A percentile compares a stretch with the other conserved stretches of the same genome.
Evolutionary conservation across 371 early-diverging fungal genomes (phyloP).

Genomic region (Rhizopus microsporus): DNA sequence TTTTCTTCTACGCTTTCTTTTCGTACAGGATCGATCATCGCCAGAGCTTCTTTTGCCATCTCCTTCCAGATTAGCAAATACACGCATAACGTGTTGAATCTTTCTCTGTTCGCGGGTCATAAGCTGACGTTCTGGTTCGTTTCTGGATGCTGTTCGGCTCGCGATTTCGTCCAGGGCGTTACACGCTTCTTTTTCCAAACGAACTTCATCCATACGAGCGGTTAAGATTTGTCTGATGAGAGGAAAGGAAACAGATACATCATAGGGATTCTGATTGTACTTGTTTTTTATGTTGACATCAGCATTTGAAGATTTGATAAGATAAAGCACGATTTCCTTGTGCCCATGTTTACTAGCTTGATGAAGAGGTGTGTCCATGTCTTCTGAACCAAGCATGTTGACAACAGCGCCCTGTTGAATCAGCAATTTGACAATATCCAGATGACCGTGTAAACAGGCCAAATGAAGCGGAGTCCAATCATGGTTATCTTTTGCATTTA

Average conservation of each 20-base stretch:
- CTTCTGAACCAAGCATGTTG: slow-evolving; percentile 48
- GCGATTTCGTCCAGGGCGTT: slow-evolving; percentile 39
- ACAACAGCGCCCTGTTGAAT: slow-evolving; percentile 74
- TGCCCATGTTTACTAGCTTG: slow-evolving; percentile 69
- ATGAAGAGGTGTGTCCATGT: slow-evolving; percentile 76
- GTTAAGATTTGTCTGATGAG: slow-evolving; percentile 39
- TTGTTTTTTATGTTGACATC: slow-evolving; percentile 57
- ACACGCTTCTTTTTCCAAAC: slow-evolving; percentile 36
- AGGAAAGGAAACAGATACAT: slow-evolving; percentile 50
- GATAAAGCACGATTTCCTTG: slow-evolving; percentile 53
- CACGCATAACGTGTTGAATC: slow-evolving; percentile 60
- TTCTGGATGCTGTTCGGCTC: slow-evolving; percentile 31
- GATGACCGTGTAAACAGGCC: slow-evolving; percentile 69
- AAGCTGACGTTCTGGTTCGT: slow-evolving; percentile 32
- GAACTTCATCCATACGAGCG: slow-evolving; percentile 44
- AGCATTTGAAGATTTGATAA: slow-evolving; percentile 67
- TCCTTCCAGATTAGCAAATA: slow-evolving; percentile 21
- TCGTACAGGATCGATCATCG: background rate
- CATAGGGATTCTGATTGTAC: slow-evolving; percentile 55
- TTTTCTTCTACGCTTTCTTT: slow-evolving; percentile 55
- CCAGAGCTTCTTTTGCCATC: background rate
- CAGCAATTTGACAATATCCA: slow-evolving; percentile 61
- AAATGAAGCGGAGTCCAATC: slow-evolving; percentile 81
- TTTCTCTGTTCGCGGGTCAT: slow-evolving; percentile 73
- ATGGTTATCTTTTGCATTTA: slow-evolving; percentile 70